These are phyloP conservation scores for Suhomyces vadensis DNA, from an alignment of 805 yeast species.

Conservation along the genomic window DNA sequence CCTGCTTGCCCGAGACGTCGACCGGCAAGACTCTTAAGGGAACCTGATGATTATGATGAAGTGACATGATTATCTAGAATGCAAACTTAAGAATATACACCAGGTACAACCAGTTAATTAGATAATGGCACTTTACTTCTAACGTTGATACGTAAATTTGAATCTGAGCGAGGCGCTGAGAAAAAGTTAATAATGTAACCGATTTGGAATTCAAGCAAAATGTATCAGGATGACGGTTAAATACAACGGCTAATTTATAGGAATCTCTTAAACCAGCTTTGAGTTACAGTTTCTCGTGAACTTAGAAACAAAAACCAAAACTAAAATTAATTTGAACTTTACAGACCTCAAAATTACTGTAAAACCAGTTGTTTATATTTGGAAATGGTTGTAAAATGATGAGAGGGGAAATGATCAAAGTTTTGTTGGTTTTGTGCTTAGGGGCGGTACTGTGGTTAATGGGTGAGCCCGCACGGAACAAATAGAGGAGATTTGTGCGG, in stretches of 20 bases:
- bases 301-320: background rate
- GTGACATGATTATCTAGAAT: too few relatives aligned
- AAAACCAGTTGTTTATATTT: conserved; percentile 7
- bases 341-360: background rate
- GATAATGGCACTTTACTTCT: too few relatives aligned
- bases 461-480: background rate
- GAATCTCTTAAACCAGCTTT: too few relatives aligned
- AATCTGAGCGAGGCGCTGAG: background rate
- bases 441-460: conserved; percentile 4
- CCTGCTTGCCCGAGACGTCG: conserved; percentile 7
- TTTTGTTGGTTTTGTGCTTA: conserved; percentile 6
- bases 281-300: background rate
- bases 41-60: conserved; percentile 8
- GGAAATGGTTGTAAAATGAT: conserved; percentile 5
- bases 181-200: too few relatives aligned
- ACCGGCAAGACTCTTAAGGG: conserved; percentile 10
- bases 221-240: background rate
- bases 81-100: too few relatives aligned
- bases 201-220: too few relatives aligned
- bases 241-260: background rate
- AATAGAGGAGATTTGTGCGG: background rate
- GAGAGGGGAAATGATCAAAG: conserved; percentile 12
- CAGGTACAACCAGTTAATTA: too few relatives aligned
- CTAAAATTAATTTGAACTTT: background rate
- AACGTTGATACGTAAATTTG: too few relatives aligned